These are phyloP conservation scores for Astrocystis sublimbata DNA, from an alignment of 495 filamentous ascomycete species.

Conservation along the genomic window DNA sequence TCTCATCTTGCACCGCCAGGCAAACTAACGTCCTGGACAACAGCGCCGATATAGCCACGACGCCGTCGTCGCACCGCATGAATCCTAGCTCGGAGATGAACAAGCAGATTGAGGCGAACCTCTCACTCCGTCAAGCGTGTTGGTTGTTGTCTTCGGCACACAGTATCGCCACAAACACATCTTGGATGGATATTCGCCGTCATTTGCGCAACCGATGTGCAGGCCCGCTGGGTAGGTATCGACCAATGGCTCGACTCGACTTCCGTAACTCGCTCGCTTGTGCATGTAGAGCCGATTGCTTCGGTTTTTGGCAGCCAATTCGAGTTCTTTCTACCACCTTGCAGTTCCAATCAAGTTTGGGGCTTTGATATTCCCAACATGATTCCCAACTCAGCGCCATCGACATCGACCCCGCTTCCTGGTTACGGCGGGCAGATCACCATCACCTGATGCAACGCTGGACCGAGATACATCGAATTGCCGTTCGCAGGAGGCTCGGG, in stretches of 20 bases:
- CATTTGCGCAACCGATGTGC: neutral
- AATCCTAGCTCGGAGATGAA: neutral
- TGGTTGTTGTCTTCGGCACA: too few relatives aligned
- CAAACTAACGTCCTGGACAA: neutral
- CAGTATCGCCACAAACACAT: too few relatives aligned
- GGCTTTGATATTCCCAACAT: neutral
- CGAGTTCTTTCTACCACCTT: neutral
- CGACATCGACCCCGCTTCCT: neutral
- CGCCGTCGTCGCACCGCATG: neutral
- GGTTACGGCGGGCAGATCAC: neutral
- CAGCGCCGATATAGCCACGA: too few relatives aligned
- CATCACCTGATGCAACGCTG: neutral
- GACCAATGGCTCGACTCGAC: too few relatives aligned
- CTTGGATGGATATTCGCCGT: neutral
- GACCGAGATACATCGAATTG: conserved; percentile 2
- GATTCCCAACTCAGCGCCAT: neutral
- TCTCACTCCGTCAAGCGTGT: too few relatives aligned
- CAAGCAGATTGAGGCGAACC: conserved; percentile 2
- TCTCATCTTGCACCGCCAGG: neutral
- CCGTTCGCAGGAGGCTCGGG: neutral
- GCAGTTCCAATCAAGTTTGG: neutral
- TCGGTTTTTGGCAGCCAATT: neutral
- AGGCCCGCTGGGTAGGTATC: too few relatives aligned
- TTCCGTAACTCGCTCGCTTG: neutral
- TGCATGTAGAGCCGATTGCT: neutral